Evolutionary conservation across 2,329 filamentous ascomycete species (phyloP).

Genomic region (Pyrenophora graminea): DNA sequence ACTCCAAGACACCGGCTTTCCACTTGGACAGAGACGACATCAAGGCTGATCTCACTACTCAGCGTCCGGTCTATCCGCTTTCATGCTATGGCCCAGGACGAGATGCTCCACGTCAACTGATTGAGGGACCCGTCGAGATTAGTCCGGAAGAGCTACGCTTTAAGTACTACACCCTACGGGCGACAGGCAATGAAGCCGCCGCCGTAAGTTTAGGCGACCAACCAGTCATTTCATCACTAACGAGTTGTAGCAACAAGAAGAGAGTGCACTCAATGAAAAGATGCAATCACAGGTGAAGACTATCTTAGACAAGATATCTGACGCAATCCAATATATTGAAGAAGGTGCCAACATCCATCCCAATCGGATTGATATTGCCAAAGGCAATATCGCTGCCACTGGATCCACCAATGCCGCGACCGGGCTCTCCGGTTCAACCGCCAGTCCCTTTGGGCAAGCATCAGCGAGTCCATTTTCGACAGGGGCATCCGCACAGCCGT

Average conservation of each 20-base stretch:
- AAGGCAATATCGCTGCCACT: slow-evolving; percentile 24
- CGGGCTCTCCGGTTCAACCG: slow-evolving; percentile 11
- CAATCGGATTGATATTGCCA: slow-evolving; percentile 40
- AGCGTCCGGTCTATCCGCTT: slow-evolving; percentile 81
- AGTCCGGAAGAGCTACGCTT: slow-evolving; percentile 86
- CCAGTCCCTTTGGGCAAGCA: slow-evolving; percentile 36
- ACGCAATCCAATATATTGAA: slow-evolving; percentile 57
- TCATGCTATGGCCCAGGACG: slow-evolving; percentile 81
- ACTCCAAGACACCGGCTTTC: slow-evolving; percentile 28
- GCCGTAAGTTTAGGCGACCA: slow-evolving; percentile 50
- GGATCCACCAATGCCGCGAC: slow-evolving; percentile 7
- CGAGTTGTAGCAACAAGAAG: slow-evolving; percentile 61
- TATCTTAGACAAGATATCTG: slow-evolving; percentile 70
- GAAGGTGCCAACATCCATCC: slow-evolving; percentile 43
- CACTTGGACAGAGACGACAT: slow-evolving; percentile 38
- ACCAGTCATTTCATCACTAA: slow-evolving; percentile 11
- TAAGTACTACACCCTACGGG: slow-evolving; percentile 67
- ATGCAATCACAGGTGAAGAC: slow-evolving; percentile 71
- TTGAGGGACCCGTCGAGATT: slow-evolving; percentile 81
- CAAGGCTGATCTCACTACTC: slow-evolving; percentile 65
- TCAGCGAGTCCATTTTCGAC: slow-evolving; percentile 12
- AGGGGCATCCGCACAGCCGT: slow-evolving; percentile 23
- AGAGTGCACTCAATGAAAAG: slow-evolving; percentile 64
- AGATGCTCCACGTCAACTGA: slow-evolving; percentile 78
- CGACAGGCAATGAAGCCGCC: slow-evolving; percentile 62